Base-by-base conservation (phyloP, 352 stramenopile species). In the Detonula confervacea region DNA sequence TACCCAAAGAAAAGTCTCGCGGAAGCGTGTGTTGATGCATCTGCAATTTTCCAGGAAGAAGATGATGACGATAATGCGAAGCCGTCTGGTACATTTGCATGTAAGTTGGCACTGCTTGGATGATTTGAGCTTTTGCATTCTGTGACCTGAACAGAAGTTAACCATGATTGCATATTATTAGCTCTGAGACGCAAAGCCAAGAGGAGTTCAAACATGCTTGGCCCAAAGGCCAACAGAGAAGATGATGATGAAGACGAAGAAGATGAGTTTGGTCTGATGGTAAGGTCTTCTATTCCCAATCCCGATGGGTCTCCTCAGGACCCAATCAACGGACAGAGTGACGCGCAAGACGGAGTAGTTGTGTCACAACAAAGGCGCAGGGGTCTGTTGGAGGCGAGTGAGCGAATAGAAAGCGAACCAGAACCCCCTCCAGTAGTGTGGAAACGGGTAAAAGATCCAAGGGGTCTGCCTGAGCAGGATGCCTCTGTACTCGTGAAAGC, bases 401-500 rank as follows among this genome's bases (percentile, higher is more conserved):
- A n/a, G 11, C 0, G 49, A 67, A 14, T 14, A 18, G n/a, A 39
- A 51, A 37, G 1, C 33, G 25, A 33, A 27, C 9, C 30, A 29
- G 5, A 12, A 12, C 11, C 24, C 24, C 24, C 56, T 20, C 11
- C 37, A 22, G 65, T 47, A 56, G 27, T 70, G 5, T 83, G 75
- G 67, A 83, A 83, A 68, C 49, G 75, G 27, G 61, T 73, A 12
- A 62, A 46, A 52, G 67, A 78, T 49, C 75, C 67, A 44, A 61
- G 49, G 27, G 70, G 70, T 55, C 46, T 78, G 8, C 65, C 66
- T 2, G 75, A 83, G 37, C 75, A 83, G 47, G 60, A 83, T 83
- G 67, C 75, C 12, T 42, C 29, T 18, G 55, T 83, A 27, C 30
- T 22, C 18, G 67, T 83, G 18, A 78, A 83, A 60, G 20, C 66